Evolutionary conservation across 2,329 filamentous ascomycete genomes (phyloP), one percentile per base, ranked within the genome.

Genomic region (Scedosporium aurantiacum): DNA sequence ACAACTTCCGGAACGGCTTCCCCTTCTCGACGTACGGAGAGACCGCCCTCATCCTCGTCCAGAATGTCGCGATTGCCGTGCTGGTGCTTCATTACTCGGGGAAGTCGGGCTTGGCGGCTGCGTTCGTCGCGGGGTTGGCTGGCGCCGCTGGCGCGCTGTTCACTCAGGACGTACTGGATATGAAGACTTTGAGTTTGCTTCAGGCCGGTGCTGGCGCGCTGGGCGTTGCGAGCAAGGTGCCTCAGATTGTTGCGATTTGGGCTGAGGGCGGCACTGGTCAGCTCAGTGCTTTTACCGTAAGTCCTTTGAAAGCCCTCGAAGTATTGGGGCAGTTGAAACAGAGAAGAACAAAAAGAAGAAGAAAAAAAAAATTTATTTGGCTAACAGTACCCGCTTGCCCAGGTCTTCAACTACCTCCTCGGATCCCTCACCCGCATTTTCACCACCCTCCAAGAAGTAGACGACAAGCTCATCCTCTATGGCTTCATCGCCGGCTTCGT

Each of bases 371-470:
- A n/a, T n/a, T n/a, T 47, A n/a, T 16, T 32, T 54, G n/a, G 4
- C 14, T 25, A 37, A 18, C 21, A 5, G 18, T 2, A 10, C 5
- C 5, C 18, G 14, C 18, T 27, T 25, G 3, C 16, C 6, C 69
- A 97, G 92, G 91, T 99, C 67, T 96, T 99, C 83, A 97, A 97
- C 80, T 99, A 96, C 76, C 90, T 99, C 69, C 81, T 87, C 68
- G 94, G 95, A 45, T 96, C 91, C 52, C 84, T 97, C 63, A 90
- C 91, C 27, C 89, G 94, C 71, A 96, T 99, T 77, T 99, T 97
- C 76, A 99, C 94, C 37, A 99, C 95, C 7, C 79, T 99, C 62
- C 92, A 97, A 71, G 94, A 99, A 79, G 94, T 99, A 63, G 89
- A 96, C 73, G 94, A 99, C 75, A 92, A 92, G 76, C 81, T 97